Conservation (phyloP, 495 filamentous ascomycete genomes). For the Xylaria venustula region DNA sequence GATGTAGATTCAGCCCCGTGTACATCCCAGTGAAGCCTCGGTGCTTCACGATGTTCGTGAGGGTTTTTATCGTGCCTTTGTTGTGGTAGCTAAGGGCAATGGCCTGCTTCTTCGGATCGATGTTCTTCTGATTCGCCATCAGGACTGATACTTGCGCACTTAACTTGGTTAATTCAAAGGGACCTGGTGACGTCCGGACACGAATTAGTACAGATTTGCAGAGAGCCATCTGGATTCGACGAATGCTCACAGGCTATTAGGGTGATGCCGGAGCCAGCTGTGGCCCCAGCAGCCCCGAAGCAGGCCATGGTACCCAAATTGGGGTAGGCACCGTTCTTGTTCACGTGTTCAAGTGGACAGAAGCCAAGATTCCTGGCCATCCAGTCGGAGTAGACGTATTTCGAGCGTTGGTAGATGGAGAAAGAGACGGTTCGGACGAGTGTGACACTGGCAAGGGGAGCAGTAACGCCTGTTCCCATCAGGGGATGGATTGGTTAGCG, state of each 20-base stretch:
- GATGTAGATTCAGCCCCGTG: conserved; percentile 80
- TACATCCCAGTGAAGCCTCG: conserved; percentile 79
- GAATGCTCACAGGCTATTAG: conserved; percentile 75
- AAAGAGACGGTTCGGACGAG: conserved; percentile 90
- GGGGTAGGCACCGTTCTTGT: conserved; percentile 66
- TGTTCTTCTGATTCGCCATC: conserved; percentile 66
- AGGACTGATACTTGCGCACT: conserved; percentile 88
- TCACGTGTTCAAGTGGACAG: conserved; percentile 70
- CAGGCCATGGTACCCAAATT: conserved; percentile 67
- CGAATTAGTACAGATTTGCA: conserved; percentile 3
- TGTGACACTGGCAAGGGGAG: conserved; percentile 83
- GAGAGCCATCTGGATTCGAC: neutral
- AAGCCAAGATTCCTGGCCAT: conserved; percentile 62
- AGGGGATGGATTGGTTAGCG: conserved; percentile 21
- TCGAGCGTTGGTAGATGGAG: conserved; percentile 83
- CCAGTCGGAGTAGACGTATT: conserved; percentile 70
- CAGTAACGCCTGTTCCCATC: conserved; percentile 59
- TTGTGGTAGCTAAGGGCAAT: conserved; percentile 70
- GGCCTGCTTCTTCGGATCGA: conserved; percentile 50
- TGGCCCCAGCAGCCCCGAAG: conserved; percentile 75
- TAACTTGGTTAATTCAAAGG: conserved; percentile 92
- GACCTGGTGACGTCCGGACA: conserved; percentile 56
- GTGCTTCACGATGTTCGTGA: conserved; percentile 74
- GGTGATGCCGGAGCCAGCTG: conserved; percentile 76
- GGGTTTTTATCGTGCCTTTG: conserved; percentile 76